A percentile compares a stretch with the other conserved stretches of the same genome.
phyloP scores from a whole-genome alignment of 768 basidiomycete species.

The Mycena olivaceomarginata region DNA sequence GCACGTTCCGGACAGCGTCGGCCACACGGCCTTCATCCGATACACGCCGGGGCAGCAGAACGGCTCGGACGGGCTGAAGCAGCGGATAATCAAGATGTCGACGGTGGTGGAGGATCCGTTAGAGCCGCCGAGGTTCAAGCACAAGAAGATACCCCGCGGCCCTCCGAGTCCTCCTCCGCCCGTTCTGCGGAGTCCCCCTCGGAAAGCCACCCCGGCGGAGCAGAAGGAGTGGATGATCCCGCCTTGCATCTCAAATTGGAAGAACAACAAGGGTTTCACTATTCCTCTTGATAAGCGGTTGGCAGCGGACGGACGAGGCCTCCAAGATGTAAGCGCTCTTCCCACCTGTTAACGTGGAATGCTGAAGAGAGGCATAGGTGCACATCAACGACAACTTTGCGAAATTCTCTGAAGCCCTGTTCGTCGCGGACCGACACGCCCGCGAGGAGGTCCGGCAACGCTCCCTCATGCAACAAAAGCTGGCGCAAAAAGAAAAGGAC shows the following conservation, averaged over 20 bases:
- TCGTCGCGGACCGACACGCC: conserved; percentile 96
- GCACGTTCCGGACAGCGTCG: conserved; percentile 90
- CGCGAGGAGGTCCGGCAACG: conserved; percentile 98
- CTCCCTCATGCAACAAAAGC: conserved; percentile 97
- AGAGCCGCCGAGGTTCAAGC: conserved; percentile 98
- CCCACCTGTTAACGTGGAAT: not conserved
- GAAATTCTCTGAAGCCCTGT: conserved; percentile 97
- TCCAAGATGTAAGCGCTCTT: conserved; percentile 89
- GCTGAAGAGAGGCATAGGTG: conserved; percentile 70
- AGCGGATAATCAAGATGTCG: conserved; percentile 99
- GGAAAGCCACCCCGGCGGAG: conserved; percentile 96
- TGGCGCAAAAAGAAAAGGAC: conserved; percentile 99
- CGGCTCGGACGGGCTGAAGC: conserved; percentile 82
- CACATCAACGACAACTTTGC: conserved; percentile 99
- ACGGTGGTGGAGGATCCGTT: conserved; percentile 98
- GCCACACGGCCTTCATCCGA: conserved; percentile 92
- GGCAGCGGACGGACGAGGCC: conserved; percentile 97
- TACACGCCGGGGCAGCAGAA: conserved; percentile 97
- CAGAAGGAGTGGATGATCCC: conserved; percentile 99
- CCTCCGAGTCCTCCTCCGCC: conserved; percentile 98
- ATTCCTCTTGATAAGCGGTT: conserved; percentile 98
- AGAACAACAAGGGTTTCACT: conserved; percentile 99
- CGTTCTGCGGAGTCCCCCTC: conserved; percentile 94
- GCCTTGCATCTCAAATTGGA: conserved; percentile 99
- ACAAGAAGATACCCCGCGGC: conserved; percentile 98